Percentiles rank a stretch among this genome's conserved stretches.
Evolutionary conservation across 1,284 basidiomycete species (phyloP).

Genomic region (Marasmius oreades): DNA sequence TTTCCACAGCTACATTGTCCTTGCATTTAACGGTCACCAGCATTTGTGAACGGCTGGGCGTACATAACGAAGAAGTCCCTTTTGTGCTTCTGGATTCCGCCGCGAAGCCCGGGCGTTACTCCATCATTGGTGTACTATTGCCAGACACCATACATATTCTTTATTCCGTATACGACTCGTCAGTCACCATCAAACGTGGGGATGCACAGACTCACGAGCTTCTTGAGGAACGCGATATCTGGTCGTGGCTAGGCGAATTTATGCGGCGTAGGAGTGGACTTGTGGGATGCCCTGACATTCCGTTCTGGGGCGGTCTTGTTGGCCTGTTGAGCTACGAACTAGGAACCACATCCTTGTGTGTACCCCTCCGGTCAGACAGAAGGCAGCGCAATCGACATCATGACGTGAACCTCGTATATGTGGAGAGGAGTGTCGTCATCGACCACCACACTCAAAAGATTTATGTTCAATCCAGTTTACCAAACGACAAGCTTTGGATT

Average conservation of each 20-base stretch:
- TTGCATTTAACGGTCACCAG: slow-evolving; percentile 40
- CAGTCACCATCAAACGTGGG: slow-evolving; percentile 39
- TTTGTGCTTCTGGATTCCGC: slow-evolving; percentile 75
- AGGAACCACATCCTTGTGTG: slow-evolving; percentile 52
- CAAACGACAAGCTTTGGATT: slow-evolving; percentile 56
- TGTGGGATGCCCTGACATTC: slow-evolving; percentile 47
- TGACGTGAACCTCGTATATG: slow-evolving; percentile 70
- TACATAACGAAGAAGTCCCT: slow-evolving; percentile 49
- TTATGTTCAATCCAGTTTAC: slow-evolving; percentile 62
- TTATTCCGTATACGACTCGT: slow-evolving; percentile 49
- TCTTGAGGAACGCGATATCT: slow-evolving; percentile 49
- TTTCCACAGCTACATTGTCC: slow-evolving; percentile 27
- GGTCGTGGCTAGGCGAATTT: slow-evolving; percentile 70
- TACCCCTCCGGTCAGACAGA: slow-evolving; percentile 29
- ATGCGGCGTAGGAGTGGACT: slow-evolving; percentile 48
- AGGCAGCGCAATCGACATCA: slow-evolving; percentile 38
- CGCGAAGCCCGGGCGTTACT: slow-evolving; percentile 66
- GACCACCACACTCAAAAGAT: slow-evolving; percentile 45
- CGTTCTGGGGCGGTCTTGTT: slow-evolving; percentile 78
- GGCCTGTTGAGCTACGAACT: slow-evolving; percentile 75
- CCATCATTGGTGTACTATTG: slow-evolving; percentile 61
- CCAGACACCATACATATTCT: slow-evolving; percentile 52
- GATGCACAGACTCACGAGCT: slow-evolving; percentile 27
- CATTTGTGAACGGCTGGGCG: slow-evolving; percentile 62
- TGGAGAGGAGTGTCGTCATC: slow-evolving; percentile 73